Evolutionary conservation across 116 monocot species (phyloP).

Genomic region (Posidonia oceanica): DNA sequence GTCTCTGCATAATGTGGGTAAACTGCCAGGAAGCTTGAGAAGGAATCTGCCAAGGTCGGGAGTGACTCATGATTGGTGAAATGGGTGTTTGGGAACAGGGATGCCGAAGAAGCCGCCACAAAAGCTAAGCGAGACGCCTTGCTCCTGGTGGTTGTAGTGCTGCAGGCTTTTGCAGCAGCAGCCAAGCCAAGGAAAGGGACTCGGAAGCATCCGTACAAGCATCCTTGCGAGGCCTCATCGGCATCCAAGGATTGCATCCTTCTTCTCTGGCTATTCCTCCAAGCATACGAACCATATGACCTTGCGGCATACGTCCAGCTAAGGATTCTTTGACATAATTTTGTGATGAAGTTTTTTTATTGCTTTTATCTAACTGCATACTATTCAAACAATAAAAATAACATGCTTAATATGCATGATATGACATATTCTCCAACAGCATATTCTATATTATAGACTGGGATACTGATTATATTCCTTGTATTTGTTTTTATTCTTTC

Average conservation of each 20-base stretch:
- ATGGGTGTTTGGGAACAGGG: slow-evolving; percentile 22
- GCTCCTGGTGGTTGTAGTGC: slow-evolving; percentile 7
- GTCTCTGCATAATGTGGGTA: slow-evolving; percentile 85
- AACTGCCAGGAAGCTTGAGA: slow-evolving; percentile 69
- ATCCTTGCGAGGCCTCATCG: not conserved
- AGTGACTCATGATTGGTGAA: slow-evolving; percentile 55
- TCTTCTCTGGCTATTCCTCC: not conserved
- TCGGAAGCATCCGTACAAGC: slow-evolving; percentile 4
- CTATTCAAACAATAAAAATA: too few species aligned
- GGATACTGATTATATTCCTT: too few species aligned
- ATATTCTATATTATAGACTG: too few species aligned
- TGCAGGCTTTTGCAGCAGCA: not conserved
- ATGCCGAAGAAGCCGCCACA: slow-evolving; percentile 9
- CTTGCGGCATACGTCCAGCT: too few species aligned
- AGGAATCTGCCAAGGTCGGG: slow-evolving; percentile 50
- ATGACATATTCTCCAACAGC: too few species aligned
- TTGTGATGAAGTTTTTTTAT: too few species aligned
- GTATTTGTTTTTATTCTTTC: too few species aligned
- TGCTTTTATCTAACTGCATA: too few species aligned
- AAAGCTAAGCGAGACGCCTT: slow-evolving; percentile 24
- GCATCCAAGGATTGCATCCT: slow-evolving; percentile 5
- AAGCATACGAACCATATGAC: too few species aligned
- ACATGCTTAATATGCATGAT: too few species aligned
- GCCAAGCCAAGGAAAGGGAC: not conserved
- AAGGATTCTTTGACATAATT: too few species aligned